Percentiles rank a stretch among this genome's conserved stretches.
Conservation (phyloP, 2,329 filamentous ascomycete genomes). For the Elsinoe necatrix region DNA sequence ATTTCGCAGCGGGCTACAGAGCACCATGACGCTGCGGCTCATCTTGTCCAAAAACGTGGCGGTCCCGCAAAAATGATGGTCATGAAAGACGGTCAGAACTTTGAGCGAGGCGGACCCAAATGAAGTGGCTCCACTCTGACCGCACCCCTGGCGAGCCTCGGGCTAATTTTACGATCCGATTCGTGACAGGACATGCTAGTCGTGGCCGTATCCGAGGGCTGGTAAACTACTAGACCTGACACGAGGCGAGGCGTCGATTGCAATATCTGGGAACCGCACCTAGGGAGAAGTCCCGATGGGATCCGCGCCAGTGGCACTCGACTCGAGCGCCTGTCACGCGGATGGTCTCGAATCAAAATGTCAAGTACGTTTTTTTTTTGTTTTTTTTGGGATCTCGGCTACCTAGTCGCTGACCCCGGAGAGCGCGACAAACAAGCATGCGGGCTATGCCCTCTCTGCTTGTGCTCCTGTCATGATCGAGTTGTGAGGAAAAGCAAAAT, state of each 20-base stretch:
- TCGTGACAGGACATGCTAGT: not conserved
- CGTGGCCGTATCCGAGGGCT: not conserved
- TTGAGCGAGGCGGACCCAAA: not conserved
- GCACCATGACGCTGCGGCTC: conserved; percentile 7
- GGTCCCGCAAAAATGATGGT: not conserved
- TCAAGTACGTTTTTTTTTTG: not conserved
- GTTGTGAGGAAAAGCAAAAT: not conserved
- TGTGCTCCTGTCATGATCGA: not conserved
- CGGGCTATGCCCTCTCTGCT: not conserved
- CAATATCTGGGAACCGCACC: conserved; percentile 12
- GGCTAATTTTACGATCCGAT: conserved; percentile 13
- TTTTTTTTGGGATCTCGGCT: not conserved
- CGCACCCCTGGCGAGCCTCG: conserved; percentile 1
- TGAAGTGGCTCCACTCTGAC: not conserved
- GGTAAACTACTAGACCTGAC: conserved; percentile 11
- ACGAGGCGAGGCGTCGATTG: conserved; percentile 11
- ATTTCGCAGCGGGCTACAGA: not conserved
- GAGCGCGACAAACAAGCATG: not conserved
- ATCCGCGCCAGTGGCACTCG: conserved; percentile 9
- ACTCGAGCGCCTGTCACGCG: conserved; percentile 6
- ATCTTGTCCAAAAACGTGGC: conserved; percentile 5
- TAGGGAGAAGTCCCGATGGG: conserved; percentile 11
- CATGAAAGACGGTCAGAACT: not conserved
- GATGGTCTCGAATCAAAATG: not conserved
- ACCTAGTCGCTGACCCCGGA: not conserved